Percentiles rank a stretch among this genome's conserved stretches.
Evolutionary conservation across 345 rosid species (phyloP).

Genomic region (Syzygium jambos): DNA sequence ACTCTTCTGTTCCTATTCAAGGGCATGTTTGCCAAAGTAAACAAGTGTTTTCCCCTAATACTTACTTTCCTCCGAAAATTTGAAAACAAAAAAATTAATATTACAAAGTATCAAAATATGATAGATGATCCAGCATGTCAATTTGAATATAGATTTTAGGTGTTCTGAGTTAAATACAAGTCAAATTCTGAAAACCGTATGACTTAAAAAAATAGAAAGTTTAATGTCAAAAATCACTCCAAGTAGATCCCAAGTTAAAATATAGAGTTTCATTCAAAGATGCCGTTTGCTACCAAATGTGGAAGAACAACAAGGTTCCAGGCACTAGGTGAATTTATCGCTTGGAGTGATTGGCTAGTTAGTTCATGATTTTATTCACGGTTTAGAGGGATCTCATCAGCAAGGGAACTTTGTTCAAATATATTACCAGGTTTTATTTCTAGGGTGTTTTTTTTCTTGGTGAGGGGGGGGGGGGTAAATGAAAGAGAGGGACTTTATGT

Average conservation of each 20-base stretch:
- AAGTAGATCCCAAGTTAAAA: too few relatives aligned
- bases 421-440: not conserved
- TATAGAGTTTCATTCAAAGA: not conserved
- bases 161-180: not conserved
- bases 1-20: not conserved
- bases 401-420: not conserved
- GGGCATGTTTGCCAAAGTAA: not conserved
- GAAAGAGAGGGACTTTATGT: not conserved
- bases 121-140: not conserved
- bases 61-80: not conserved
- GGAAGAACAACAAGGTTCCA: not conserved
- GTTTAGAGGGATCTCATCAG: not conserved
- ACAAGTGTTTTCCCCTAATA: not conserved
- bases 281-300: not conserved
- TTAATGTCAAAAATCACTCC: not conserved
- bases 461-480: not conserved
- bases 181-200: not conserved
- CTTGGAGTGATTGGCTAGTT: not conserved
- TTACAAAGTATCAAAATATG: not conserved
- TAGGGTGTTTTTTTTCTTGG: not conserved
- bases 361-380: not conserved
- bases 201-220: not conserved
- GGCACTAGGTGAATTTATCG: not conserved
- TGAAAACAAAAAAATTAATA: not conserved
- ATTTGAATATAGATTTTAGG: not conserved